A percentile compares a stretch with the other conserved stretches of the same genome.
Evolutionary conservation across 2,329 filamentous ascomycete species (phyloP).

Genomic region (Talaromyces amestolkiae): DNA sequence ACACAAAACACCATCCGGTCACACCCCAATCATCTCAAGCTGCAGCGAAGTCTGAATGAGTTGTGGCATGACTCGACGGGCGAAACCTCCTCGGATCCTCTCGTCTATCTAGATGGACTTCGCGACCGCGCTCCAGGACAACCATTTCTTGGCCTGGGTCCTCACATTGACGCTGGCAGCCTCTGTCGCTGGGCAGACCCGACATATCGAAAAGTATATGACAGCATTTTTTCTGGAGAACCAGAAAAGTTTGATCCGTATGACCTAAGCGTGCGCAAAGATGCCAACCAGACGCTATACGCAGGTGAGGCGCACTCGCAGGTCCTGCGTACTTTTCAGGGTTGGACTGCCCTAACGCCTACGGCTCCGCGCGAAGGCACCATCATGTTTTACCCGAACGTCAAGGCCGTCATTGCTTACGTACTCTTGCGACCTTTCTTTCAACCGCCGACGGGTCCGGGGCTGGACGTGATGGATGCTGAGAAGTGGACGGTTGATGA

Average conservation of each 20-base stretch:
- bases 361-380: not conserved
- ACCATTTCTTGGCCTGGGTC: slow-evolving; percentile 42
- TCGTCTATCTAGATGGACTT: not conserved
- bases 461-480: slow-evolving; percentile 36
- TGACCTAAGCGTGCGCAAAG: not conserved
- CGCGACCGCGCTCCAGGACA: slow-evolving; percentile 21
- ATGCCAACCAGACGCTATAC: not conserved
- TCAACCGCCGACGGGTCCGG: not conserved
- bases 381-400: not conserved
- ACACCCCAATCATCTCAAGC: not conserved
- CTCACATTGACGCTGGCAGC: slow-evolving; percentile 47
- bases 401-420: not conserved
- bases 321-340: not conserved
- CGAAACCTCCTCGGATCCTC: not conserved
- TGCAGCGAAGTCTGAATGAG: not conserved
- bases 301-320: not conserved
- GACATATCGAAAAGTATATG: slow-evolving; percentile 39
- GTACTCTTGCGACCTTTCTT: not conserved
- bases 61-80: not conserved
- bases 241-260: not conserved
- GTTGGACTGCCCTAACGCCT: not conserved
- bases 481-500: slow-evolving; percentile 39
- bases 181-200: slow-evolving; percentile 45
- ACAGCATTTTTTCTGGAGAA: slow-evolving; percentile 37
- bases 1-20: not conserved